A percentile compares a stretch with the other conserved stretches of the same genome.
Evolutionary conservation across 2,329 filamentous ascomycete genomes (phyloP).

Genomic region (Achaetomium macrosporum): DNA sequence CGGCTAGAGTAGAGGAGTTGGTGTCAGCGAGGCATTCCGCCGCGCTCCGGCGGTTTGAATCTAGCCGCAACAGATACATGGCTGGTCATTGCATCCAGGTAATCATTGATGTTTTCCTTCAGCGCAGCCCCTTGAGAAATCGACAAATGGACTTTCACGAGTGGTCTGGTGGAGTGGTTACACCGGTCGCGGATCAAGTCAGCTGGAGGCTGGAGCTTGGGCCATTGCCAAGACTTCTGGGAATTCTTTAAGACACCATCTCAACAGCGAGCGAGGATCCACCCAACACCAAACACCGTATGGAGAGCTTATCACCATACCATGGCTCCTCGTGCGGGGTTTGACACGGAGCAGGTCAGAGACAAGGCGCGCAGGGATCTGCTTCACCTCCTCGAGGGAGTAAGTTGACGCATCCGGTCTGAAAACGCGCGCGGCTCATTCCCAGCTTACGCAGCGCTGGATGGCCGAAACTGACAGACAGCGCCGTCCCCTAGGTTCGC

Average conservation of each 20-base stretch:
- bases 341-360: constrained; percentile 69
- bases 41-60: too few species aligned
- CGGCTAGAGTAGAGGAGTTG: too few species aligned
- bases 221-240: constrained; percentile 7
- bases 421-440: background rate
- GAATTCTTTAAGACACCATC: background rate
- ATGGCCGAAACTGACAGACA: constrained; percentile 20
- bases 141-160: too few species aligned
- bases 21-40: too few species aligned
- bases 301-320: constrained; percentile 51
- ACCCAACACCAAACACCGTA: constrained; percentile 23
- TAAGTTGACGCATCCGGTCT: constrained; percentile 51
- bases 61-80: too few species aligned
- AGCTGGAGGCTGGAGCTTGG: constrained; percentile 10
- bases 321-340: constrained; percentile 66
- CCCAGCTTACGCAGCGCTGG: constrained; percentile 1
- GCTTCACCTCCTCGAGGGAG: constrained; percentile 84
- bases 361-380: constrained; percentile 84
- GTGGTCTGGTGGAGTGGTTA: background rate
- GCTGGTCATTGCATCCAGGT: too few species aligned
- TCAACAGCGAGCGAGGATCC: background rate
- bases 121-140: too few species aligned
- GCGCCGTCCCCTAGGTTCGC: constrained; percentile 61
- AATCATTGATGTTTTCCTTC: too few species aligned
- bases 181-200: background rate